Evolutionary conservation across 345 rosid genomes (phyloP).

Genomic region (Salix koriyanagi): DNA sequence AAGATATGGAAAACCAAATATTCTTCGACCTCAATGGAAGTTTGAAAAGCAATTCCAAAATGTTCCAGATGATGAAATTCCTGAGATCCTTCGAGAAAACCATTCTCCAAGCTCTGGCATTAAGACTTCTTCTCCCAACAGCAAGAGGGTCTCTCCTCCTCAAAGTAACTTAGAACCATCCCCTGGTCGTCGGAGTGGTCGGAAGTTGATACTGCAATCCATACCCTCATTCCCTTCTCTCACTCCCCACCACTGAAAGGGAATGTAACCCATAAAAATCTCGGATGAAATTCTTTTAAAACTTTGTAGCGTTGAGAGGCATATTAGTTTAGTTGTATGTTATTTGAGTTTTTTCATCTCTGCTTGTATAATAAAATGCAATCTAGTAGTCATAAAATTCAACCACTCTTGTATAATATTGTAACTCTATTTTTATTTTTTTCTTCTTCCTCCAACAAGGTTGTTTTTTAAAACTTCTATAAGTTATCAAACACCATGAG

Average conservation of each 20-base stretch:
- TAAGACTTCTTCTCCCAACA: constrained; percentile 77
- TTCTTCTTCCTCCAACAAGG: neutral
- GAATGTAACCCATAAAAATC: constrained; percentile 8
- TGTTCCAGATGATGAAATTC: constrained; percentile 52
- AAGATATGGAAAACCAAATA: constrained; percentile 42
- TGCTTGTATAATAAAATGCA: constrained; percentile 33
- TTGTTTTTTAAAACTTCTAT: neutral
- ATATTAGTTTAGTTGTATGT: constrained; percentile 1
- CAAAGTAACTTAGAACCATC: constrained; percentile 51
- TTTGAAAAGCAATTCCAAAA: constrained; percentile 47
- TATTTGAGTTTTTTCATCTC: constrained; percentile 1
- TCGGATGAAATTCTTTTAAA: constrained; percentile 22
- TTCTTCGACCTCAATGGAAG: constrained; percentile 36
- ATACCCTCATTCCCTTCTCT: constrained; percentile 97
- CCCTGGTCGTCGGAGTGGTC: constrained; percentile 61
- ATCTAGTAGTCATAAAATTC: constrained; percentile 25
- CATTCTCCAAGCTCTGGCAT: constrained; percentile 40
- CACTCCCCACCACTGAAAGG: constrained; percentile 64
- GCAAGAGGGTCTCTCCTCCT: constrained; percentile 96
- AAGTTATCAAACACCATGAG: neutral
- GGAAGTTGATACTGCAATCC: constrained; percentile 85
- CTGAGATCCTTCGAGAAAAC: constrained; percentile 53
- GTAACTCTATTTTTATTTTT: neutral
- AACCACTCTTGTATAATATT: constrained; percentile 20
- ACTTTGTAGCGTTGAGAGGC: constrained; percentile 14